Conservation (phyloP, 805 yeast species). For the Lipomyces lipofer region DNA sequence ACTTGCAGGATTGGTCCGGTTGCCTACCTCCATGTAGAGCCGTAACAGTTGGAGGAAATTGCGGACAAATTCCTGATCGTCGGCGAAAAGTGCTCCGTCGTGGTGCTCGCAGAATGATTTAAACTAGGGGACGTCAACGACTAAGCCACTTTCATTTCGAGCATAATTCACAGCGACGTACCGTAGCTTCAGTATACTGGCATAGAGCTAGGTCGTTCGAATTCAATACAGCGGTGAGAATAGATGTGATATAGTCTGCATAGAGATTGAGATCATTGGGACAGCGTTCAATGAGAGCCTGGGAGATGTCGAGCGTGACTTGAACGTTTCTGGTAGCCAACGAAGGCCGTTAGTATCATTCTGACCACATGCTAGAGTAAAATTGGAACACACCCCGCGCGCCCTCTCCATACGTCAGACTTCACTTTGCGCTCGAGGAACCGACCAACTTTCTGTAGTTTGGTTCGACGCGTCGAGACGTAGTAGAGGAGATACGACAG, state of each 20-base stretch:
- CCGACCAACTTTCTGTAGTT: conserved; percentile 79
- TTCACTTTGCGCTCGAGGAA: conserved; percentile 64
- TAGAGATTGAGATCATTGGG: conserved; percentile 80
- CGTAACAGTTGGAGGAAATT: conserved; percentile 44
- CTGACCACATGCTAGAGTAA: neutral
- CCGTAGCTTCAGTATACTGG: conserved; percentile 47
- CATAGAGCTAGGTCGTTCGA: conserved; percentile 64
- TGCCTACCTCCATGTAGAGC: conserved; percentile 30
- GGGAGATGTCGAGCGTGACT: conserved; percentile 73
- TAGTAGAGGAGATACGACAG: conserved; percentile 83
- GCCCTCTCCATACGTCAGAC: conserved; percentile 58
- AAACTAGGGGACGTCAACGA: conserved; percentile 30
- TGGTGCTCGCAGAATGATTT: conserved; percentile 49
- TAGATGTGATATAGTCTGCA: conserved; percentile 65
- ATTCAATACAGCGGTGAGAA: conserved; percentile 53
- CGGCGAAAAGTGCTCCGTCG: conserved; percentile 63
- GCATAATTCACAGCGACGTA: conserved; percentile 9
- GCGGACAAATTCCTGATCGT: conserved; percentile 59
- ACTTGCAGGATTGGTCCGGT: conserved; percentile 1
- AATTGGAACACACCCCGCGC: conserved; percentile 51
- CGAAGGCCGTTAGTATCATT: neutral
- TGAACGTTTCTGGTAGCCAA: conserved; percentile 56
- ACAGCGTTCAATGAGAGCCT: conserved; percentile 71
- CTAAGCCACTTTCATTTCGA: neutral
- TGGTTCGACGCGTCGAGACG: conserved; percentile 85